Evolutionary conservation across 169 alveolate species (phyloP), one percentile per base, ranked within the genome.

Genomic region (Eimeria sp.): DNA sequence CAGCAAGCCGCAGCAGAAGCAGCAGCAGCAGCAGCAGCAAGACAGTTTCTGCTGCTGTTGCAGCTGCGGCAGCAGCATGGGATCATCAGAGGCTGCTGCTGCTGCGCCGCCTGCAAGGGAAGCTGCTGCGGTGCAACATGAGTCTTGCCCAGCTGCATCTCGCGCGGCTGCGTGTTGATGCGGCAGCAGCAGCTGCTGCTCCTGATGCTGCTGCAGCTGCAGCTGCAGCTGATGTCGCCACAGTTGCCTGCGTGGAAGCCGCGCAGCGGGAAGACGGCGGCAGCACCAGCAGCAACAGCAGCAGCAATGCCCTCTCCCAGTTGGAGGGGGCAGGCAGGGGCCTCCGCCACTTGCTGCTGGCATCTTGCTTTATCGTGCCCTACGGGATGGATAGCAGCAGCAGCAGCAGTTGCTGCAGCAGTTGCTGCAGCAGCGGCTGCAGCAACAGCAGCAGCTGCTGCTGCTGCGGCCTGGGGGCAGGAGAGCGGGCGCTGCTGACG

Each of bases 71-170:
- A 34, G 94, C 83, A 34, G 83, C 67, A 25, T 87, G 91, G 91
- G 43, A 65, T 11, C 83, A 65, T 13, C 94, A 87, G 82, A 83
- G 65, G 82, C 63, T 40, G 58, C 95, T 61, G 76, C 86, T 89
- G 95, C 73, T 49, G 25, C 95, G 88, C 73, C 95, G 95, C 54
- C 72, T 89, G 11, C 86, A 72, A 2, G 88, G 76, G 30, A 89
- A 89, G 88, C 95, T 89, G 86, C 86, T 89, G 84, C 86, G 95
- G 51, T 61, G 76, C 27, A 87, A 89, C 76, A 34, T 89, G 70
- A 51, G 84, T 75, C 95, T 89, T 22, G 95, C 95, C 45, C 94
- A 87, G 94, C 82, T 87, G 83, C 94, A 63, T 30, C 76, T 83
- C 49, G n/a, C 91, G 16, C 75, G 76, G 67, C 75, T 83, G 76